Percentiles rank a stretch among this genome's conserved stretches.
Conservation (phyloP, 2,329 filamentous ascomycete species). For the Penicillium hesseltinei region DNA sequence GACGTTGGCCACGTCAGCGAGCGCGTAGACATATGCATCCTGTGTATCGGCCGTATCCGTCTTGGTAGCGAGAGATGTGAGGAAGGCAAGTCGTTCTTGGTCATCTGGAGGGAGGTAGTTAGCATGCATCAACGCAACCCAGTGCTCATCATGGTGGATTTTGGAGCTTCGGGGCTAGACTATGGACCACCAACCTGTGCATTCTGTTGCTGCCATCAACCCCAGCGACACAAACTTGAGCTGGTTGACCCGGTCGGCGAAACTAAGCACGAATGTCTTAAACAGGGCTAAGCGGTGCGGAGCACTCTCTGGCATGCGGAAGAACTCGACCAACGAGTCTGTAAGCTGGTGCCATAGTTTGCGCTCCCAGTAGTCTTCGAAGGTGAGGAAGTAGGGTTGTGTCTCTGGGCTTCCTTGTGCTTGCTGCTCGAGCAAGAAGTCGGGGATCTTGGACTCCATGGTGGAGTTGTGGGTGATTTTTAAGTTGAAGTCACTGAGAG, state of each 20-base stretch:
- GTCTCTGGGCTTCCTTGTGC: slow-evolving; percentile 84
- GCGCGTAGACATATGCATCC: slow-evolving; percentile 93
- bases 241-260: slow-evolving; percentile 98
- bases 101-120: slow-evolving; percentile 61
- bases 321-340: slow-evolving; percentile 82
- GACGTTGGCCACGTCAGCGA: slow-evolving; percentile 82
- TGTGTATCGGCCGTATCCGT: slow-evolving; percentile 90
- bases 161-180: neutral
- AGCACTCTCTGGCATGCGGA: slow-evolving; percentile 75
- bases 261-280: slow-evolving; percentile 91
- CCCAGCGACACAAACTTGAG: slow-evolving; percentile 92
- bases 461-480: slow-evolving; percentile 21
- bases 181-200: slow-evolving; percentile 39
- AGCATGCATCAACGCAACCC: slow-evolving; percentile 9
- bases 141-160: neutral
- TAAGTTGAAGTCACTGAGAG: neutral
- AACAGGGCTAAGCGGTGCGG: slow-evolving; percentile 85
- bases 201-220: slow-evolving; percentile 81
- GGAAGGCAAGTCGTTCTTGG: slow-evolving; percentile 79
- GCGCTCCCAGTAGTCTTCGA: slow-evolving; percentile 96
- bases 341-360: slow-evolving; percentile 99
- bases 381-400: slow-evolving; percentile 81
- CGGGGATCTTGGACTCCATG: slow-evolving; percentile 86
- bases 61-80: slow-evolving; percentile 77
- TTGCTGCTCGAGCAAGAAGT: slow-evolving; percentile 88